A percentile compares a stretch with the other conserved stretches of the same genome.
Conservation (phyloP, 768 basidiomycete genomes). For the Kwoniella dendrophila region DNA sequence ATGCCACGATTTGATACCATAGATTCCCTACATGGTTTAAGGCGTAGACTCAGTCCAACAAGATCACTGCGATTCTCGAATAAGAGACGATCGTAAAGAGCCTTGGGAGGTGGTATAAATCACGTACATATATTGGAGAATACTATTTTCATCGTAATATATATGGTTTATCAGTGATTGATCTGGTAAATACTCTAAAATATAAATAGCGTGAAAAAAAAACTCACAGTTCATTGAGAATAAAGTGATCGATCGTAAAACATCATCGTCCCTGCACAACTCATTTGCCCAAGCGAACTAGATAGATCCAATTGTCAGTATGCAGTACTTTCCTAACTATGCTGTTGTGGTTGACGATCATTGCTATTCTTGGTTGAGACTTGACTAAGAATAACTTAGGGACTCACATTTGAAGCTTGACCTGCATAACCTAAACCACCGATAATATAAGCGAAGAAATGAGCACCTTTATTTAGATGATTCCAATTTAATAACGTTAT, state of each 20-base stretch:
- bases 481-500: conserved; percentile 64
- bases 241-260: conserved; percentile 69
- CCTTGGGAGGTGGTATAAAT: neutral
- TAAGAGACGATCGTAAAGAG: too few species aligned
- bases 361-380: too few species aligned
- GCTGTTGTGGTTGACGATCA: too few species aligned
- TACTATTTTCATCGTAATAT: neutral
- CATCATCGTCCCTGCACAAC: conserved; percentile 70
- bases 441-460: conserved; percentile 75
- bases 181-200: neutral
- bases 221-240: conserved; percentile 69
- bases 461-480: conserved; percentile 63
- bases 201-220: neutral
- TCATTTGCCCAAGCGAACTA: conserved; percentile 79
- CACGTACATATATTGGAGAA: conserved; percentile 10
- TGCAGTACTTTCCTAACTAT: neutral
- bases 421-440: conserved; percentile 70
- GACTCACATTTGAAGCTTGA: conserved; percentile 65
- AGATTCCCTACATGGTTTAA: conserved; percentile 41
- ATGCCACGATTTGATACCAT: conserved; percentile 60
- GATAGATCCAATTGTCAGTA: too few species aligned
- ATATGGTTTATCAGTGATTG: neutral
- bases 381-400: neutral
- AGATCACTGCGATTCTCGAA: too few species aligned
- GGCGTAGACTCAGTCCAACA: neutral